These are phyloP conservation scores for Torrubiellomyces zombiae DNA, from an alignment of 2,329 filamentous ascomycete genomes.

Conservation along the genomic window DNA sequence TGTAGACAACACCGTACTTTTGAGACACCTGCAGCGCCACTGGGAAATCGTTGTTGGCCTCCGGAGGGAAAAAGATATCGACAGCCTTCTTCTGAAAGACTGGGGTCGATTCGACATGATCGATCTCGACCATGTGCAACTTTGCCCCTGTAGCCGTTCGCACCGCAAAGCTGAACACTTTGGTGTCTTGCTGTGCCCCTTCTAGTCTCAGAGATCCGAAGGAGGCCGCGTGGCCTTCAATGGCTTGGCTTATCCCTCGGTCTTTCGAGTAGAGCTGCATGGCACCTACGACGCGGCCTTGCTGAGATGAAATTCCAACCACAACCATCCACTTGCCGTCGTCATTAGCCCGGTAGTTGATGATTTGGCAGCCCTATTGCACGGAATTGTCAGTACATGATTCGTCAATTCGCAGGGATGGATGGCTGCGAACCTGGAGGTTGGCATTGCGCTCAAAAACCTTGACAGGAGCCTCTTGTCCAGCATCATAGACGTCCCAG, in stretches of 20 bases:
- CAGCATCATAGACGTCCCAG: slow-evolving; percentile 88
- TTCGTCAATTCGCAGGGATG: neutral
- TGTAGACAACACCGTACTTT: slow-evolving; percentile 91
- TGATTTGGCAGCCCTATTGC: slow-evolving; percentile 80
- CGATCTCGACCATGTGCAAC: slow-evolving; percentile 93
- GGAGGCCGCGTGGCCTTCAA: slow-evolving; percentile 90
- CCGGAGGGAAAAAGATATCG: slow-evolving; percentile 92
- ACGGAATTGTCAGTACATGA: slow-evolving; percentile 6
- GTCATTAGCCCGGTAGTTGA: slow-evolving; percentile 93
- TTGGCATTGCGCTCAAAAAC: slow-evolving; percentile 90
- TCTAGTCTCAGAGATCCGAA: slow-evolving; percentile 84
- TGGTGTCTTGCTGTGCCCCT: slow-evolving; percentile 77
- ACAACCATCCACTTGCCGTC: slow-evolving; percentile 98
- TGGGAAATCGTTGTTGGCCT: slow-evolving; percentile 93
- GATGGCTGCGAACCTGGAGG: slow-evolving; percentile 47
- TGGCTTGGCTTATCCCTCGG: slow-evolving; percentile 90
- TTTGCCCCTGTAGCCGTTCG: slow-evolving; percentile 81
- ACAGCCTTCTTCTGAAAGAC: slow-evolving; percentile 90
- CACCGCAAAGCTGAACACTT: slow-evolving; percentile 93
- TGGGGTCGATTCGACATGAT: slow-evolving; percentile 79
- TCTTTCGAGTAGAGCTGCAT: slow-evolving; percentile 97
- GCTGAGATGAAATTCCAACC: slow-evolving; percentile 85
- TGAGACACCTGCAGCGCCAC: slow-evolving; percentile 94
- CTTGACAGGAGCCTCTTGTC: slow-evolving; percentile 67
- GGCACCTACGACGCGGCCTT: slow-evolving; percentile 82